A percentile compares a stretch with the other conserved stretches of the same genome.
phyloP scores from a whole-genome alignment of 2,329 filamentous ascomycete species.

The Capronia coronata region DNA sequence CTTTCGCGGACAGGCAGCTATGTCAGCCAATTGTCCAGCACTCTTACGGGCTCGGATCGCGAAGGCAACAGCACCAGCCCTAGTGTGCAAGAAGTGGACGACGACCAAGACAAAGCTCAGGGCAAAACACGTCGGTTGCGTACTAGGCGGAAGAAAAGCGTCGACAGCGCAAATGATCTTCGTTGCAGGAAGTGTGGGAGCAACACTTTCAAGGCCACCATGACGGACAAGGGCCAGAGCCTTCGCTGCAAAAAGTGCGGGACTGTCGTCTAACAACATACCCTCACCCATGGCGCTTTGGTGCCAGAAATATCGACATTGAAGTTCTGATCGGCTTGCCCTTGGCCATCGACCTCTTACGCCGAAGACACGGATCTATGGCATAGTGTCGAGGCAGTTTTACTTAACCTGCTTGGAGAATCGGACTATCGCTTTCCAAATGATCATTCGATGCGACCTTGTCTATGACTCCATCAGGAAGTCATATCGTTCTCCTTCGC shows the following conservation, averaged over 20 bases:
- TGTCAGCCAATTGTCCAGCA: constrained; percentile 25
- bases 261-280: constrained; percentile 10
- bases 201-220: constrained; percentile 24
- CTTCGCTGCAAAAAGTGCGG: constrained; percentile 28
- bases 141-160: constrained; percentile 11
- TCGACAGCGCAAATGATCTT: constrained; percentile 19
- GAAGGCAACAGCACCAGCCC: constrained; percentile 12
- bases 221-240: constrained; percentile 16
- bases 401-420: no score
- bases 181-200: constrained; percentile 25
- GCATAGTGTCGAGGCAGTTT: no score
- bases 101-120: constrained; percentile 2
- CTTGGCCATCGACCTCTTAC: no score
- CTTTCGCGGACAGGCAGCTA: constrained; percentile 23
- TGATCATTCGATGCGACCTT: no score
- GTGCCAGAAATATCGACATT: no score
- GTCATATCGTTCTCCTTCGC: no score
- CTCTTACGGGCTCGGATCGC: constrained; percentile 20
- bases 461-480: no score
- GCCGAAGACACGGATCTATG: no score
- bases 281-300: no score
- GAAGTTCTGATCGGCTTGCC: no score
- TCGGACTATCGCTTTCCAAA: no score
- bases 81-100: constrained; percentile 10
- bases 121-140: constrained; percentile 7